These are phyloP conservation scores for Narthecium ossifragum DNA, from an alignment of 106 monocot genomes.

Conservation along the genomic window DNA sequence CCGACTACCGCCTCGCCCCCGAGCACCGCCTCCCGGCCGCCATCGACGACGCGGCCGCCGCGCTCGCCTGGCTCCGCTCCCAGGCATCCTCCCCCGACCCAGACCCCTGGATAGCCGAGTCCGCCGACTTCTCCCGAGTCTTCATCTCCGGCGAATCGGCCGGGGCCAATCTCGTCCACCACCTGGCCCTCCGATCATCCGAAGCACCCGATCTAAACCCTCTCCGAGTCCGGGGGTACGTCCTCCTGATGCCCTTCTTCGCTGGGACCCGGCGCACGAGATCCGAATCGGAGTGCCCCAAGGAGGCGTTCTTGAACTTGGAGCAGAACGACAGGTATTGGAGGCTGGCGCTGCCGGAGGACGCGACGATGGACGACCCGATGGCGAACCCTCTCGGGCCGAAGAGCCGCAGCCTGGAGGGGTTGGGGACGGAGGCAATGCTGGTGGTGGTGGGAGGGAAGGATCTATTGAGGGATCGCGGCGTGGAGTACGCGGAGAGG, in stretches of 20 bases:
- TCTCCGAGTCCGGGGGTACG: slow-evolving; percentile 42
- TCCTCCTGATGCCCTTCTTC: slow-evolving; percentile 76
- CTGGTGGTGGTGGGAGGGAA: slow-evolving; percentile 55
- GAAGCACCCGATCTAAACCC: too few species aligned
- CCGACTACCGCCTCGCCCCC: slow-evolving; percentile 79
- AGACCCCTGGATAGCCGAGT: slow-evolving; percentile 38
- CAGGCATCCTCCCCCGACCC: slow-evolving; percentile 10
- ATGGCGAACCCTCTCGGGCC: slow-evolving; percentile 47
- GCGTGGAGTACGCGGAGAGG: slow-evolving; percentile 31
- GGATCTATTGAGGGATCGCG: slow-evolving; percentile 51
- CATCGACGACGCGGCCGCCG: slow-evolving; percentile 33
- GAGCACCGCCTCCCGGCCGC: slow-evolving; percentile 77
- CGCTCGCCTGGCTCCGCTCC: slow-evolving; percentile 47
- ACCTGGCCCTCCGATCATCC: slow-evolving; percentile 50
- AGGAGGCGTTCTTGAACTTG: slow-evolving; percentile 46
- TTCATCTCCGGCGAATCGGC: slow-evolving; percentile 80
- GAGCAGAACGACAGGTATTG: slow-evolving; percentile 58
- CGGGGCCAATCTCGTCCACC: slow-evolving; percentile 76
- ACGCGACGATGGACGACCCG: slow-evolving; percentile 42
- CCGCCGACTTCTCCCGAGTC: slow-evolving; percentile 36
- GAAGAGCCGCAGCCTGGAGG: slow-evolving; percentile 7
- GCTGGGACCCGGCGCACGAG: slow-evolving; percentile 39
- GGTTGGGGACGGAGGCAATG: slow-evolving; percentile 28
- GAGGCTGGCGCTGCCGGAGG: slow-evolving; percentile 52
- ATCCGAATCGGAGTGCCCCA: slow-evolving; percentile 56